Evolutionary conservation across 148 eudicot species (phyloP).

Genomic region (Dianthus caryophyllus): DNA sequence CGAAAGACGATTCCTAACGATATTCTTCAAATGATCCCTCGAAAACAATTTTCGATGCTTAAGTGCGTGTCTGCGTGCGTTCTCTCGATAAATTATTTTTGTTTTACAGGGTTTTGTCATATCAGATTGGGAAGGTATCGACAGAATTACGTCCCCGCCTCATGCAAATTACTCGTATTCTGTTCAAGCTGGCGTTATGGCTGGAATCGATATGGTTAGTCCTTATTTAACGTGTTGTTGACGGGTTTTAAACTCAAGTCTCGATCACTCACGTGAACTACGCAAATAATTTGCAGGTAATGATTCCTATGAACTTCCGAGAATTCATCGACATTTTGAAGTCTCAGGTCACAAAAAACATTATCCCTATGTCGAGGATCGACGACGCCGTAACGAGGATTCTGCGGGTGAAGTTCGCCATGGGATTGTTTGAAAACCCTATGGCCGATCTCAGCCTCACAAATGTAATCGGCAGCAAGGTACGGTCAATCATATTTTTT

Average conservation of each 20-base stretch:
- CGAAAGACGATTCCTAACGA: too few relatives aligned
- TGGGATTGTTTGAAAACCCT: conserved; percentile 66
- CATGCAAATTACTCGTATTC: conserved; percentile 59
- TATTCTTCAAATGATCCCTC: not conserved
- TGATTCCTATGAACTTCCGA: conserved; percentile 41
- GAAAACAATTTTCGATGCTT: not conserved
- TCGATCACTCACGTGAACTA: not conserved
- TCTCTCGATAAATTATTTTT: not conserved
- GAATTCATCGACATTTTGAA: conserved; percentile 48
- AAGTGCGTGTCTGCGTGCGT: not conserved
- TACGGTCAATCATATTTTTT: not conserved
- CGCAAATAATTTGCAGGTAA: conserved; percentile 33
- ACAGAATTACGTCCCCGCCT: conserved; percentile 59
- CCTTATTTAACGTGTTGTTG: not conserved
- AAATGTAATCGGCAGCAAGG: conserved; percentile 43
- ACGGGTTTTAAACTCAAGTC: not conserved
- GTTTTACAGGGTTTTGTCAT: conserved; percentile 56
- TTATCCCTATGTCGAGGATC: conserved; percentile 53
- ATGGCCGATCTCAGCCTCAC: conserved; percentile 47
- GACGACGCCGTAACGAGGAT: conserved; percentile 59
- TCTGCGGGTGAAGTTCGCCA: conserved; percentile 53
- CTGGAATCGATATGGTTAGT: conserved; percentile 65
- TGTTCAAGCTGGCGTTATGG: conserved; percentile 46
- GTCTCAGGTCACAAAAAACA: conserved; percentile 31
- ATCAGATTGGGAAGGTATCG: conserved; percentile 68